Percentiles rank a stretch among this genome's conserved stretches.
phyloP scores from a whole-genome alignment of 495 filamentous ascomycete genomes.

The Podospora sp. region DNA sequence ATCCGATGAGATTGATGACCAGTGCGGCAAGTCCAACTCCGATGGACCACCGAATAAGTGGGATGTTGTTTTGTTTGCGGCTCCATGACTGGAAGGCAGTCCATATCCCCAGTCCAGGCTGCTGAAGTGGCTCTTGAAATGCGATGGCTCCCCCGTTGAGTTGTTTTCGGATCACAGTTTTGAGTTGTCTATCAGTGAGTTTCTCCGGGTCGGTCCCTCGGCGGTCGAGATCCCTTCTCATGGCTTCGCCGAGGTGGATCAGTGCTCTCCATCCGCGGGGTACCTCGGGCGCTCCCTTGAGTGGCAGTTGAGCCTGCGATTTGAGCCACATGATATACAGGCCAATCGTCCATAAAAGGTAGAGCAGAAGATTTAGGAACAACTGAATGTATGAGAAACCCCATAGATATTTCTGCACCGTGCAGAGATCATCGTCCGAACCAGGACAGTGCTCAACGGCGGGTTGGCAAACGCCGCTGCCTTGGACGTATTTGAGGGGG shows the following conservation, averaged over 20 bases:
- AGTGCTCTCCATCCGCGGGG: conserved; percentile 2
- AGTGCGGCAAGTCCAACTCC: neutral
- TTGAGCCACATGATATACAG: conserved; percentile 9
- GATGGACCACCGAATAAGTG: neutral
- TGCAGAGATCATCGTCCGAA: neutral
- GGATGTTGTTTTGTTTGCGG: neutral
- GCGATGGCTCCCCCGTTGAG: neutral
- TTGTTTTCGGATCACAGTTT: neutral
- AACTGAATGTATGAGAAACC: conserved; percentile 12
- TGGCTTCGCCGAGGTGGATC: conserved; percentile 4
- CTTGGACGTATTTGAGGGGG: neutral
- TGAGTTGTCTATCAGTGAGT: conserved; percentile 1
- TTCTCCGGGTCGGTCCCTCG: neutral
- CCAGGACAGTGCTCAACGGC: neutral
- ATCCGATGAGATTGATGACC: neutral
- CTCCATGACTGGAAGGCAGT: neutral
- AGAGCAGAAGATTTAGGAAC: neutral
- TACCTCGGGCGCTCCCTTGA: neutral
- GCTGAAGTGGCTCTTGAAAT: neutral
- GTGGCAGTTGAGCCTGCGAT: neutral
- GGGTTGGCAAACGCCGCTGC: conserved; percentile 6
- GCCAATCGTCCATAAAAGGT: conserved; percentile 10
- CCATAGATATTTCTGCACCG: conserved; percentile 9
- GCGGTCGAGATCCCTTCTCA: neutral
- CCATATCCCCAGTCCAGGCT: neutral